A percentile compares a stretch with the other conserved stretches of the same genome.
phyloP scores from a whole-genome alignment of 768 basidiomycete genomes.

The Termitomyces eurrhizus region DNA sequence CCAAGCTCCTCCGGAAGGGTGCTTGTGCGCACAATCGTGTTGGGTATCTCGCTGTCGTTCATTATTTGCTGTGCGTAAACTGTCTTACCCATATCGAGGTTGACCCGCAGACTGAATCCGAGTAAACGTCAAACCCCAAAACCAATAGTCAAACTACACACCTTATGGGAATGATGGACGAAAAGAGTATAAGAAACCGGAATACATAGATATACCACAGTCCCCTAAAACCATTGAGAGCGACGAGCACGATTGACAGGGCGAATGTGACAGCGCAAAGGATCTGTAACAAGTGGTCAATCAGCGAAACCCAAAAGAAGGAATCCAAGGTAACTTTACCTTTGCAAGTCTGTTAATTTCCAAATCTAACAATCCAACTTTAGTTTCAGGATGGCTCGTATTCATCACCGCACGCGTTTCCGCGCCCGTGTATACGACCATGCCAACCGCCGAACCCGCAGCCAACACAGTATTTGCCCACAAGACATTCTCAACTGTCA shows the following conservation, averaged over 20 bases:
- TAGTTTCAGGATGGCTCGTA: conserved; percentile 94
- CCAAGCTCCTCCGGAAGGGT: conserved; percentile 97
- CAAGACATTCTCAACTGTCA: conserved; percentile 93
- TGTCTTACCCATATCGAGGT: conserved; percentile 99
- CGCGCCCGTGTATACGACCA: conserved; percentile 90
- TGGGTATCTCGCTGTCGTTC: conserved; percentile 88
- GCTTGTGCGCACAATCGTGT: conserved; percentile 95
- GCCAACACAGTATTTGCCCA: conserved; percentile 99
- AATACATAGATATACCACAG: conserved; percentile 96
- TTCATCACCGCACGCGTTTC: conserved; percentile 99
- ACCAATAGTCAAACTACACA: conserved; percentile 29
- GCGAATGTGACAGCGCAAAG: conserved; percentile 92
- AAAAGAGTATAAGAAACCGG: conserved; percentile 95
- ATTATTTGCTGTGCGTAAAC: conserved; percentile 96
- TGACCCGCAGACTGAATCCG: conserved; percentile 81
- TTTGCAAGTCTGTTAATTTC: conserved; percentile 97
- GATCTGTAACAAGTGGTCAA: conserved; percentile 49
- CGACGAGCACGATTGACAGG: conserved; percentile 87
- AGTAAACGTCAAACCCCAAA: not conserved
- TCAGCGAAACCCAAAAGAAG: not conserved
- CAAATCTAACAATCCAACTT: conserved; percentile 85
- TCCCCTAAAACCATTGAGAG: conserved; percentile 93
- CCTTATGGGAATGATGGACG: conserved; percentile 99
- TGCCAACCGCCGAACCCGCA: conserved; percentile 88
- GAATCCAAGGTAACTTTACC: conserved; percentile 51